Evolutionary conservation across 192 early-diverging fungal species (phyloP), one percentile per base, ranked within the genome.

Genomic region (Gaertneriomyces semiglobifer): DNA sequence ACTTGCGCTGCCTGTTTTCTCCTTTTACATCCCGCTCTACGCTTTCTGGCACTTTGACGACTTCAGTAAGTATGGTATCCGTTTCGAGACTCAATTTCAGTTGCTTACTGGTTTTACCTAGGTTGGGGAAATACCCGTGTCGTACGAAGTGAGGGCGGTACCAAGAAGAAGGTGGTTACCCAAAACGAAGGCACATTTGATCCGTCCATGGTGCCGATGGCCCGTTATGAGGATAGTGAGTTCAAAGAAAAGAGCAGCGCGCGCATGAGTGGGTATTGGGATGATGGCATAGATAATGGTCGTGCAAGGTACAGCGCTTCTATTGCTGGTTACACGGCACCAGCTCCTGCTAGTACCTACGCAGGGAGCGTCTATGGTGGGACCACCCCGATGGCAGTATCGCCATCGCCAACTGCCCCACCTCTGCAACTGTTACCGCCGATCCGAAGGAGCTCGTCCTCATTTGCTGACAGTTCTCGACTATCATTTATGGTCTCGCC

Each of bases 1-100:
- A 9, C 66, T 93, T 4, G 88, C 91, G 3, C 86, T 90, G 19
- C 92, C 93, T 6, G 65, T 95, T 3, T 95, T 91, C 70, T 88
- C 89, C 9, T 91, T 93, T 72, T 87, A 88, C 63, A 81, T 95
- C 44, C 93, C 93, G 0, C 69, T 93, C 38, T 98, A 98, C 76
- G 80, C 94, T 20, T 98, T 95, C 86, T 98, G 96, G 96, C 93
- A 95, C 78, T 94, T 98, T 75, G 96, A 98, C 70, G 95, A 98
- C 71, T 98, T 98, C 71, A 57, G 25, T 33, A 33, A 33, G 25
- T 33, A 33, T 33, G 25, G 25, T 33, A 33, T 33, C 25, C 25
- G 25, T 33, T 33, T 33, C 25, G 1, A 2, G 25, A 33, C 2
- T 33, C 25, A 33, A 33, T 33, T 33, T 33, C 25, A 33, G 25